Conservation (phyloP, 2,329 filamentous ascomycete genomes). For the Stemphylium beticola region DNA sequence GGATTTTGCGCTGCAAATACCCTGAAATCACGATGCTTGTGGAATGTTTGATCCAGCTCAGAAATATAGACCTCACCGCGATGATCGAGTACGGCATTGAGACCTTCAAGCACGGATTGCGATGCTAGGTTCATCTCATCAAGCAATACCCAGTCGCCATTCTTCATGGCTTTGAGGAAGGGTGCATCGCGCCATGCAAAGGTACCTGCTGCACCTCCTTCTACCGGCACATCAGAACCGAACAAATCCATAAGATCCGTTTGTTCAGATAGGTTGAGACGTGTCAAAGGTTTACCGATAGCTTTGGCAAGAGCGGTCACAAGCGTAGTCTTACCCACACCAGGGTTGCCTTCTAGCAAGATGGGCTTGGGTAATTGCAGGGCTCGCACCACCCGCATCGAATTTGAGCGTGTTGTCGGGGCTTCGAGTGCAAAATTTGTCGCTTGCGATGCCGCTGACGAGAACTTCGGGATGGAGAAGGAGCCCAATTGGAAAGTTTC, state of each 20-base stretch:
- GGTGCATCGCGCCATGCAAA: constrained; percentile 97
- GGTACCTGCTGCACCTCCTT: constrained; percentile 86
- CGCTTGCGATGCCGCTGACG: constrained; percentile 55
- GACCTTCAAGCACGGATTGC: constrained; percentile 91
- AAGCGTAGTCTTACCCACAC: constrained; percentile 95
- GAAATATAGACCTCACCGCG: constrained; percentile 94
- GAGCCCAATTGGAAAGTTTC: constrained; percentile 70
- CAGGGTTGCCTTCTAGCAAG: constrained; percentile 93
- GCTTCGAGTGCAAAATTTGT: constrained; percentile 80
- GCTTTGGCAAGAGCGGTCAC: constrained; percentile 82
- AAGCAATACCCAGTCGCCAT: constrained; percentile 92
- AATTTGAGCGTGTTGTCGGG: constrained; percentile 87
- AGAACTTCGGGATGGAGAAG: constrained; percentile 69
- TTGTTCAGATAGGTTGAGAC: constrained; percentile 97
- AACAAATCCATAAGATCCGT: constrained; percentile 98
- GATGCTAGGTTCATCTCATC: constrained; percentile 99
- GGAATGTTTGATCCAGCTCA: constrained; percentile 92
- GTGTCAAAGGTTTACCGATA: constrained; percentile 80
- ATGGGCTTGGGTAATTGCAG: constrained; percentile 90
- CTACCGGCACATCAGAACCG: constrained; percentile 92
- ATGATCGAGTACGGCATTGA: constrained; percentile 96
- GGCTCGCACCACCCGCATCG: constrained; percentile 87
- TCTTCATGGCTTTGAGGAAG: constrained; percentile 95
- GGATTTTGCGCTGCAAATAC: constrained; percentile 98
- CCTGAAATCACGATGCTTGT: constrained; percentile 86